Conservation (phyloP, 2,329 filamentous ascomycete species). For the Fonsecaea erecta region DNA sequence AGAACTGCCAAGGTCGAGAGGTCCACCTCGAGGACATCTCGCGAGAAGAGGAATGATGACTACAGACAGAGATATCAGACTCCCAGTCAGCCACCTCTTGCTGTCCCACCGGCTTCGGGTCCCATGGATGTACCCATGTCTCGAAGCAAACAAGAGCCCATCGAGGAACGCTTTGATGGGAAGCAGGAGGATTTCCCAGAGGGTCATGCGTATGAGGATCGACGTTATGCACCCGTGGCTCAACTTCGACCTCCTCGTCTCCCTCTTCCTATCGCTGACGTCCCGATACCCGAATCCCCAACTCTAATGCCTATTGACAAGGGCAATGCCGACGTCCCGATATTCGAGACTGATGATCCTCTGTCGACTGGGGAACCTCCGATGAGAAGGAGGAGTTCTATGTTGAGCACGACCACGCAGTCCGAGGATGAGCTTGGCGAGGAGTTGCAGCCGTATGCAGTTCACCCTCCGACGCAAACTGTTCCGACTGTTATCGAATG, state of each 20-base stretch:
- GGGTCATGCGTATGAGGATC: slow-evolving; percentile 27
- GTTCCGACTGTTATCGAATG: slow-evolving; percentile 87
- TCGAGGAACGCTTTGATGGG: slow-evolving; percentile 33
- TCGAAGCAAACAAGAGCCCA: slow-evolving; percentile 31
- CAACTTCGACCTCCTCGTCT: slow-evolving; percentile 72
- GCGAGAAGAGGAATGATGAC: slow-evolving; percentile 29
- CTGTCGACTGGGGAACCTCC: slow-evolving; percentile 54
- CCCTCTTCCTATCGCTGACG: slow-evolving; percentile 91
- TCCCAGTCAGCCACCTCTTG: slow-evolving; percentile 12
- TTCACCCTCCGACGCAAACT: slow-evolving; percentile 68
- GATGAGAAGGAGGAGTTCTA: slow-evolving; percentile 60
- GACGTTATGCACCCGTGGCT: slow-evolving; percentile 32
- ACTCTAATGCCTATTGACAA: slow-evolving; percentile 75
- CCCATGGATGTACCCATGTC: slow-evolving; percentile 40
- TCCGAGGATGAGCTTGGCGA: slow-evolving; percentile 79
- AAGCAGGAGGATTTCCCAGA: slow-evolving; percentile 20
- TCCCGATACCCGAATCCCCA: slow-evolving; percentile 87
- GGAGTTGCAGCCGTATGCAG: slow-evolving; percentile 67
- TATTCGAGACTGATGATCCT: slow-evolving; percentile 54
- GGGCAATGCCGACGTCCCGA: slow-evolving; percentile 58
- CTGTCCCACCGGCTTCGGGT: slow-evolving; percentile 27
- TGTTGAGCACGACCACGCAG: slow-evolving; percentile 60
- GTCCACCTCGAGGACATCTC: slow-evolving; percentile 29
- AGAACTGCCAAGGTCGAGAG: slow-evolving; percentile 29
- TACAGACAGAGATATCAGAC: slow-evolving; percentile 25